Base-by-base conservation (phyloP, 2,329 filamentous ascomycete species). In the Coniella lustricola region DNA sequence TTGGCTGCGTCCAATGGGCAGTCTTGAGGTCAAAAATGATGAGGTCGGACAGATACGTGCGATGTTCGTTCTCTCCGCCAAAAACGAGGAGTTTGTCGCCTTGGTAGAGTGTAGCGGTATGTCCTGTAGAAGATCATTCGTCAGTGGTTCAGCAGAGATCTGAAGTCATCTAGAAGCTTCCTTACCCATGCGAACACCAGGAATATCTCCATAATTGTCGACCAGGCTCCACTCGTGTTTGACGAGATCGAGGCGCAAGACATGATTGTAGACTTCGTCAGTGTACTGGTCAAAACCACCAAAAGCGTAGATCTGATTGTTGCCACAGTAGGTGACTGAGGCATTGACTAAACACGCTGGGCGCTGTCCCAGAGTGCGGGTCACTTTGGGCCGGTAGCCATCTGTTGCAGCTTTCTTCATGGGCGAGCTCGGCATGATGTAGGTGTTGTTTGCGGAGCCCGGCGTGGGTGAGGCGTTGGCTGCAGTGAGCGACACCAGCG, bases 251-350 rank as follows among this genome's bases (percentile, higher is more conserved):
- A 98, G 72, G 59, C 82, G 84, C 55, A 98, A 74, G 36, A 98
- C 93, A 70, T 98, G 93, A 63, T 98, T 98, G 70, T 98, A 98
- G 16, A 98, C 87, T 72, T 98, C 93, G 65, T 98, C 93, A 0
- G 93, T 98, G 64, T 95, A 97, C 67, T 97, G 91, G 63, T 98
- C 93, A 62, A 98, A 98, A 16, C 93, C 93, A 37, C 93, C 93
- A 72, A 98, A 98, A 10, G 91, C 93, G 67, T 94, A 97, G 59
- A 98, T 97, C 67, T 93, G 84, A 64, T 97, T 93, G 69, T 95
- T 93, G 51, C 90, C 90, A 61, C 93, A 95, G 66, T 95, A 96
- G n/a, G 93, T 98, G 52, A 97, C 91, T 1, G 93, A 97, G 45
- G 93, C 93, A 73, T 98, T 98, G 57, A 98, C 91, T 43, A 98